Evolutionary conservation across 164 flowering plant species (phyloP).

Genomic region (Annona cherimola): DNA sequence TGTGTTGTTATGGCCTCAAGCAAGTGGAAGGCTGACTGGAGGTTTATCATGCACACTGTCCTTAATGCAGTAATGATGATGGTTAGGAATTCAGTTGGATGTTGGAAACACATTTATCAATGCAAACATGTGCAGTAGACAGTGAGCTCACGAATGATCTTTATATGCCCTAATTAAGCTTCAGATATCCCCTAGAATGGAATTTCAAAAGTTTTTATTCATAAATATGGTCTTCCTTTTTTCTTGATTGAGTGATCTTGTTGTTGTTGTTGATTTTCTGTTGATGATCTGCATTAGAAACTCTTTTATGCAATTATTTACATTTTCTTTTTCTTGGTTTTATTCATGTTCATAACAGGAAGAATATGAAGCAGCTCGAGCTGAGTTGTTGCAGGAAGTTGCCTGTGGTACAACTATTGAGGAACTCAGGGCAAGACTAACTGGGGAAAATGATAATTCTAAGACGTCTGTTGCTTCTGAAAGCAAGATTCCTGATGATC

Average conservation of each 20-base stretch:
- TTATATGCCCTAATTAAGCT: no score
- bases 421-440: conserved; percentile 53
- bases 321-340: not conserved
- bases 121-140: no score
- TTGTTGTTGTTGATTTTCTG: not conserved
- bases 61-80: no score
- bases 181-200: no score
- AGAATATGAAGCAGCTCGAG: conserved; percentile 94
- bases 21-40: no score
- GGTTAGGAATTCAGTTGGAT: no score
- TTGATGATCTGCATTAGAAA: not conserved
- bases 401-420: conserved; percentile 66
- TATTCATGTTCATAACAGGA: conserved; percentile 30
- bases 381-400: conserved; percentile 70
- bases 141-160: no score
- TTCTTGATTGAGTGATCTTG: not conserved
- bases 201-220: no score
- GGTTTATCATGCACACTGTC: no score
- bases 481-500: conserved; percentile 56
- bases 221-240: not conserved
- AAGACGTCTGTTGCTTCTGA: conserved; percentile 33
- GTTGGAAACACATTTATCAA: no score
- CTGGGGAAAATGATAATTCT: conserved; percentile 31
- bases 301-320: no score
- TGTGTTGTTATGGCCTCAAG: no score